Evolutionary conservation across 352 stramenopile species (phyloP), one percentile per base, ranked within the genome.

Genomic region (Aphanomyces stellatus): DNA sequence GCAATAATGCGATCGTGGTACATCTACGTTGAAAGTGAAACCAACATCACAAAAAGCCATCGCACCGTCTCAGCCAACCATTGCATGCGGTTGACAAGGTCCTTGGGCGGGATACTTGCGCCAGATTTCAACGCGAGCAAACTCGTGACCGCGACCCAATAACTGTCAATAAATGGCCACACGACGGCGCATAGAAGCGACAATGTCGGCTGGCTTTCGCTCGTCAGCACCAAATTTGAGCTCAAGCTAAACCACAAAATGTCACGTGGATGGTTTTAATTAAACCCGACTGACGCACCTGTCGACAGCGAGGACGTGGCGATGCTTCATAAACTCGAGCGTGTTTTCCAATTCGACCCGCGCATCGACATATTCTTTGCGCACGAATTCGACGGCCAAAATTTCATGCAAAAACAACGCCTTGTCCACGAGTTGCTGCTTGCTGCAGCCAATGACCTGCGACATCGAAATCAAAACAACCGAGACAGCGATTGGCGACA

Each of bases 101-200:
- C 80, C 19, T 87, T 80, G 2, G 69, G 76, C 8, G 73, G 69
- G 30, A 88, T 82, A 74, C 81, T 72, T 33, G 80, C 62, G 0
- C 70, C 68, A 0, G 79, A 76, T 17, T 83, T 81, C 41, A 92
- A 67, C 10, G 80, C 84, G 33, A 90, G 82, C 28, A 92, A 70
- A 75, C 82, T 90, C 49, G 76, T 83, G 65, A 92, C 74, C 10
- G 82, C 80, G 25, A 92, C 84, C 82, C 82, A 92, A 75, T 92
- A 92, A 72, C 80, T 89, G 65, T 93, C 85, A 62, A 93, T 85
- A 53, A 92, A 93, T n/a, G 85, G 85, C 85, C 83, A 92, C n/a
- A 88, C 70, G 24, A 91, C 72, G 27, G 76, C 88, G 69, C 81
- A 88, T 48, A 93, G 67, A 65, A 93, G 69, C 35, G 81, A 81